phyloP scores from a whole-genome alignment of 768 basidiomycete genomes.

The Lactifluus pinguis region DNA sequence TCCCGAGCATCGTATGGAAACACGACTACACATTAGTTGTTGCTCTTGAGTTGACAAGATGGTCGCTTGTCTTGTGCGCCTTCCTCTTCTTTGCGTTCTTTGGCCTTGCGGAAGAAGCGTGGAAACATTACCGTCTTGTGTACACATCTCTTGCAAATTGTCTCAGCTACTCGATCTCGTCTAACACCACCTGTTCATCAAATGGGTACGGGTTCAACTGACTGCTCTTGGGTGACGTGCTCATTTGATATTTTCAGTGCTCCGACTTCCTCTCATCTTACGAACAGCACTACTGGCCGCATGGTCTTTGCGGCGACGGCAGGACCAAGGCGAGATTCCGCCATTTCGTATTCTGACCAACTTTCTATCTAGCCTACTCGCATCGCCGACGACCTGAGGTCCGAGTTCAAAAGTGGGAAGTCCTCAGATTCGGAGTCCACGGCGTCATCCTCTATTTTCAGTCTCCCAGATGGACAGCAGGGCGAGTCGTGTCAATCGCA shows the following conservation, averaged over 20 bases:
- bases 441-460: no score
- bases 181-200: neutral
- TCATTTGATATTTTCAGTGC: neutral
- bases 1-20: conserved; percentile 34
- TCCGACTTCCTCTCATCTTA: neutral
- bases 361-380: no score
- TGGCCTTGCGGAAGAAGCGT: conserved; percentile 44
- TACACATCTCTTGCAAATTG: conserved; percentile 23
- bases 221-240: neutral
- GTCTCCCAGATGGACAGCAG: no score
- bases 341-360: neutral
- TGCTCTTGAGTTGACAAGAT: conserved; percentile 31
- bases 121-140: conserved; percentile 28
- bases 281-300: neutral
- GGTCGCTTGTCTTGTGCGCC: conserved; percentile 32
- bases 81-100: conserved; percentile 45
- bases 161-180: conserved; percentile 18
- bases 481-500: no score
- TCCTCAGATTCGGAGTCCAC: no score
- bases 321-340: conserved; percentile 1
- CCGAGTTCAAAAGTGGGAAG: no score
- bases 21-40: conserved; percentile 2
- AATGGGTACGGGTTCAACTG: neutral
- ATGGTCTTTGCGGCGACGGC: neutral
- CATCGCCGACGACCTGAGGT: no score